These are phyloP conservation scores for Porcisia hertigi DNA, from an alignment of 208 protist genomes.

Conservation along the genomic window DNA sequence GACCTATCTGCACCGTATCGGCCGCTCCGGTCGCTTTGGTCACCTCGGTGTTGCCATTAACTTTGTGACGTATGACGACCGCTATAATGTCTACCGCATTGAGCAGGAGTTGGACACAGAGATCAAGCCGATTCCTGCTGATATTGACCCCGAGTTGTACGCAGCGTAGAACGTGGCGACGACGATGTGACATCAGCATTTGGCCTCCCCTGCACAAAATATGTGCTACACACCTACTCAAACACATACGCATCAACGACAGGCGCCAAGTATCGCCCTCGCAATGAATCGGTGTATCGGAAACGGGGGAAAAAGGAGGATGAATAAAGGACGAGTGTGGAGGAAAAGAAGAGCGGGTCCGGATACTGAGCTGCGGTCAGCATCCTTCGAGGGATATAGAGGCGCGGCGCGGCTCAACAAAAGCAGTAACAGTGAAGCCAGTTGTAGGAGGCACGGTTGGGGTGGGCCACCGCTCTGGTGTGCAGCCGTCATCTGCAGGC, in stretches of 20 bases:
- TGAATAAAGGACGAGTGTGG: background rate
- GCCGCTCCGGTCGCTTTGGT: constrained; percentile 96
- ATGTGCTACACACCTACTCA: background rate
- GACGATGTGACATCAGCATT: background rate
- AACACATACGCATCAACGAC: constrained; percentile 9
- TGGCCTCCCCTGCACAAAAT: background rate
- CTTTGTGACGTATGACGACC: constrained; percentile 98
- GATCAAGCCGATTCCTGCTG: constrained; percentile 98
- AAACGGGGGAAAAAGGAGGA: constrained; percentile 16
- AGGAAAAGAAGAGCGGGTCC: background rate
- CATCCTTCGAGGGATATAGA: background rate
- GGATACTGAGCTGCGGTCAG: background rate
- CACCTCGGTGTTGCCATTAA: constrained; percentile 99
- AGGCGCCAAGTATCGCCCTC: constrained; percentile 1
- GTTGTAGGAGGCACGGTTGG: background rate
- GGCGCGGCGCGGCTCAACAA: background rate
- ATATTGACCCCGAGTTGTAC: constrained; percentile 97
- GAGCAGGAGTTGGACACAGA: constrained; percentile 99
- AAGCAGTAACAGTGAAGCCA: background rate
- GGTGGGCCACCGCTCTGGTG: background rate
- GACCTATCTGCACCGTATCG: constrained; percentile 98
- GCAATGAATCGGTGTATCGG: constrained; percentile 10
- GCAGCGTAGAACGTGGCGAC: constrained; percentile 49
- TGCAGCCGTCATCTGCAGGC: background rate
- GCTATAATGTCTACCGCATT: constrained; percentile 96